Evolutionary conservation across 2,329 filamentous ascomycete genomes (phyloP).

Genomic region (Cladosporium velox): DNA sequence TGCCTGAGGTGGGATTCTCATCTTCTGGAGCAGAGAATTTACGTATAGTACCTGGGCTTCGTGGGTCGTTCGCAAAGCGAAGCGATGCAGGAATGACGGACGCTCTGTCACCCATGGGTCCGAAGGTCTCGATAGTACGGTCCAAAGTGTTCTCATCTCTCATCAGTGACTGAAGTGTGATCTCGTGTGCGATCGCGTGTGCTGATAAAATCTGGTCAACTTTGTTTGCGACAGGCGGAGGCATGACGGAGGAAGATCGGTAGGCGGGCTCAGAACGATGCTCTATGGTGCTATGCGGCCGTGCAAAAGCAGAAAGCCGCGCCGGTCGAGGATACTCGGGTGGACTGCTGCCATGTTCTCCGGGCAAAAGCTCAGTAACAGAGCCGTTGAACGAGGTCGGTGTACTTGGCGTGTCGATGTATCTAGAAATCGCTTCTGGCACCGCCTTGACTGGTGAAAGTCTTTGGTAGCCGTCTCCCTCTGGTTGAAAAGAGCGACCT

Average conservation of each 20-base stretch:
- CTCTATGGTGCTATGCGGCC: conserved; percentile 17
- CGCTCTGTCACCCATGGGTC: conserved; percentile 24
- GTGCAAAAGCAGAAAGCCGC: conserved; percentile 7
- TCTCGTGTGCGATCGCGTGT: conserved; percentile 37
- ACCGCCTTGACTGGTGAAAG: conserved; percentile 25
- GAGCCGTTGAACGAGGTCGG: conserved; percentile 34
- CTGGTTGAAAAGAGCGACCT: conserved; percentile 10
- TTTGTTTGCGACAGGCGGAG: conserved; percentile 23
- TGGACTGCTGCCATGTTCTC: conserved; percentile 23
- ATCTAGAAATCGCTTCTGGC: not conserved
- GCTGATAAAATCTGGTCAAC: conserved; percentile 33
- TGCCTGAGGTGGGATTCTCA: not conserved
- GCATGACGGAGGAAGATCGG: conserved; percentile 20
- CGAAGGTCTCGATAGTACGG: conserved; percentile 24
- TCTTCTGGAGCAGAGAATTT: conserved; percentile 16
- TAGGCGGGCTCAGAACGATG: conserved; percentile 20
- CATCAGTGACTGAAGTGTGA: conserved; percentile 38
- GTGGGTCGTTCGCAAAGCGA: conserved; percentile 26
- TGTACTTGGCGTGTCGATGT: conserved; percentile 20
- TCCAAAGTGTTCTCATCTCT: conserved; percentile 32
- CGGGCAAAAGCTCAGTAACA: conserved; percentile 31
- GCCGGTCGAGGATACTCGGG: conserved; percentile 25
- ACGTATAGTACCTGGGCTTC: conserved; percentile 26
- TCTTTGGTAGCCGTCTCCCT: conserved; percentile 32
- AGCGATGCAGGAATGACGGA: conserved; percentile 31